A percentile compares a stretch with the other conserved stretches of the same genome.
phyloP scores from a whole-genome alignment of 1,284 basidiomycete species.

The Pseudozyma sp. region DNA sequence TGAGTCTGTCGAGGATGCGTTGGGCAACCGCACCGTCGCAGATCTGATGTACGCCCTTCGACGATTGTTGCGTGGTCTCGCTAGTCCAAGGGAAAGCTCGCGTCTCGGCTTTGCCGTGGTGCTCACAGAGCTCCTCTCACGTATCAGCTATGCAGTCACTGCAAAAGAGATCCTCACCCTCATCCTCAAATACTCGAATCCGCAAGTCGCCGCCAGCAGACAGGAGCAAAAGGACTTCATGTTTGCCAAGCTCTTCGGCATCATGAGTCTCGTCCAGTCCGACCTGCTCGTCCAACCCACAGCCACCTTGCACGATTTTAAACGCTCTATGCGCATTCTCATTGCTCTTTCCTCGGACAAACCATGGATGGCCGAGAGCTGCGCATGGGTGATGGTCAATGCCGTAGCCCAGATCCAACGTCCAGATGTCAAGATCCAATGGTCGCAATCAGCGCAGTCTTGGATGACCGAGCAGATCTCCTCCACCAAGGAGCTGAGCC shows the following conservation, averaged over 20 bases:
- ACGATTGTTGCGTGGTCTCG: constrained; percentile 76
- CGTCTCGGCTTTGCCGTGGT: constrained; percentile 94
- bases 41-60: constrained; percentile 71
- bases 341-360: constrained; percentile 82
- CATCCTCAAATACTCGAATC: constrained; percentile 57
- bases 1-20: constrained; percentile 71
- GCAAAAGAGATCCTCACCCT: constrained; percentile 69
- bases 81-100: constrained; percentile 90
- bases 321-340: constrained; percentile 77
- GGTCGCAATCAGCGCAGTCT: constrained; percentile 43
- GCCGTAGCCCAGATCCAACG: constrained; percentile 37
- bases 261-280: constrained; percentile 72
- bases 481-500: constrained; percentile 76
- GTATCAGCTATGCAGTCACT: constrained; percentile 79
- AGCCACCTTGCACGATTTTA: constrained; percentile 74
- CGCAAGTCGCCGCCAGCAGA: constrained; percentile 74
- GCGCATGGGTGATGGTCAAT: constrained; percentile 78
- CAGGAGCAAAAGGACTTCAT: constrained; percentile 91
- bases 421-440: constrained; percentile 17
- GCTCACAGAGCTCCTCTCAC: constrained; percentile 88
- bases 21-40: constrained; percentile 73
- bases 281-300: constrained; percentile 77
- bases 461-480: constrained; percentile 49
- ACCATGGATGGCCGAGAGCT: constrained; percentile 90
- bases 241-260: constrained; percentile 91